phyloP scores from a whole-genome alignment of 2,329 filamentous ascomycete species.

The Myriosclerotinia curreyana region DNA sequence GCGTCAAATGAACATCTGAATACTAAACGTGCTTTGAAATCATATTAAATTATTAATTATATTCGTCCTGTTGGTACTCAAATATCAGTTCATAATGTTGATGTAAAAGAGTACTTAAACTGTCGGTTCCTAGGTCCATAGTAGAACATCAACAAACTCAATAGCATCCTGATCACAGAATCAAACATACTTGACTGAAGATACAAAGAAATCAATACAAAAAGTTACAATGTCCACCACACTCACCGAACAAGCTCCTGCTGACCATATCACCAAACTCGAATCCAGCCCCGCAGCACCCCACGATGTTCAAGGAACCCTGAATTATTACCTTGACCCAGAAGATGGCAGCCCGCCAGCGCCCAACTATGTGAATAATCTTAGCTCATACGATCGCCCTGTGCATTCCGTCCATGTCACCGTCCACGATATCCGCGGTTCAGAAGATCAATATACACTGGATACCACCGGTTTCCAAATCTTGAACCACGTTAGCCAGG shows the following conservation, averaged over 20 bases:
- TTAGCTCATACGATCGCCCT: conserved; percentile 16
- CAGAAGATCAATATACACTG: conserved; percentile 44
- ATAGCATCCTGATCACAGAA: background rate
- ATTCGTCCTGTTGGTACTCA: background rate
- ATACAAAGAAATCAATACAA: background rate
- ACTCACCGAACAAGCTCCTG: conserved; percentile 17
- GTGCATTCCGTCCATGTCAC: background rate
- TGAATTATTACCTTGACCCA: conserved; percentile 29
- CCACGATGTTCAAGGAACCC: conserved; percentile 23
- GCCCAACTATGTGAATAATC: conserved; percentile 23
- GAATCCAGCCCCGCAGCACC: background rate
- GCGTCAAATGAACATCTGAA: background rate
- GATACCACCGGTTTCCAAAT: conserved; percentile 44
- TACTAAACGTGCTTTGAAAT: conserved; percentile 16
- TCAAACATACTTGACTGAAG: background rate
- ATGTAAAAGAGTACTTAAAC: conserved; percentile 10
- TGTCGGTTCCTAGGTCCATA: background rate
- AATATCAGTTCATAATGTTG: background rate
- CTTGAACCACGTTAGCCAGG: conserved; percentile 39
- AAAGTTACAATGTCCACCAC: conserved; percentile 12
- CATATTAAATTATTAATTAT: conserved; percentile 18
- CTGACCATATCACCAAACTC: background rate
- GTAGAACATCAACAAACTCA: background rate
- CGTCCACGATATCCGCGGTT: conserved; percentile 46
- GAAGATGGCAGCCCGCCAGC: conserved; percentile 29